Conservation (phyloP, 495 filamentous ascomycete species). For the Durotheca rogersii region DNA sequence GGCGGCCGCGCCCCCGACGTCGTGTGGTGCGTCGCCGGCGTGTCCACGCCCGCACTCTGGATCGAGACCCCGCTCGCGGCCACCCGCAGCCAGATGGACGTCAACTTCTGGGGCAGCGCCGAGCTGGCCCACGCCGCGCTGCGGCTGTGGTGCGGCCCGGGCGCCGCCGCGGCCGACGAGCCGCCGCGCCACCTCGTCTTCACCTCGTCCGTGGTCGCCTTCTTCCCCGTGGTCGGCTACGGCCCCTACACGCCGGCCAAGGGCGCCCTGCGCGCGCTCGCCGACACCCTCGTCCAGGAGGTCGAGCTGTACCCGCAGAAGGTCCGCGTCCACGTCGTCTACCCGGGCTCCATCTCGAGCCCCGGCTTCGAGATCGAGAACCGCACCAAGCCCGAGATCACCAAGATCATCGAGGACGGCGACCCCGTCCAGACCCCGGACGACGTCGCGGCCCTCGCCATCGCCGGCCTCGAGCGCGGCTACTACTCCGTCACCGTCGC, state of each 20-base stretch:
- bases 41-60: conserved; percentile 75
- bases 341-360: conserved; percentile 77
- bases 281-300: conserved; percentile 81
- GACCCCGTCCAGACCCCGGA: conserved; percentile 79
- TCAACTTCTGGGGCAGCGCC: conserved; percentile 87
- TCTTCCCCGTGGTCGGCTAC: conserved; percentile 82
- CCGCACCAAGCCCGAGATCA: conserved; percentile 75
- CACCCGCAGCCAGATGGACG: conserved; percentile 78
- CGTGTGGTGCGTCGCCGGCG: conserved; percentile 89
- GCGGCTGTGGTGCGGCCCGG: conserved; percentile 58
- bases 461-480: conserved; percentile 75
- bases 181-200: conserved; percentile 87
- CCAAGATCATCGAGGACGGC: conserved; percentile 74
- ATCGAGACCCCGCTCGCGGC: conserved; percentile 64
- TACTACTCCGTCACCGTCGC: conserved; percentile 74
- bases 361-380: conserved; percentile 81
- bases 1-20: conserved; percentile 70
- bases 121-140: conserved; percentile 78
- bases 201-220: conserved; percentile 74
- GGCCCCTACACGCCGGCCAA: conserved; percentile 82
- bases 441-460: conserved; percentile 68
- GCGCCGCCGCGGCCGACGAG: conserved; percentile 38
- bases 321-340: conserved; percentile 80
- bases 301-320: conserved; percentile 73
- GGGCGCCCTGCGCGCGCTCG: conserved; percentile 77